A percentile compares a stretch with the other conserved stretches of the same genome.
Evolutionary conservation across 2,329 filamentous ascomycete genomes (phyloP).

Genomic region (Hypoxylon sp.): DNA sequence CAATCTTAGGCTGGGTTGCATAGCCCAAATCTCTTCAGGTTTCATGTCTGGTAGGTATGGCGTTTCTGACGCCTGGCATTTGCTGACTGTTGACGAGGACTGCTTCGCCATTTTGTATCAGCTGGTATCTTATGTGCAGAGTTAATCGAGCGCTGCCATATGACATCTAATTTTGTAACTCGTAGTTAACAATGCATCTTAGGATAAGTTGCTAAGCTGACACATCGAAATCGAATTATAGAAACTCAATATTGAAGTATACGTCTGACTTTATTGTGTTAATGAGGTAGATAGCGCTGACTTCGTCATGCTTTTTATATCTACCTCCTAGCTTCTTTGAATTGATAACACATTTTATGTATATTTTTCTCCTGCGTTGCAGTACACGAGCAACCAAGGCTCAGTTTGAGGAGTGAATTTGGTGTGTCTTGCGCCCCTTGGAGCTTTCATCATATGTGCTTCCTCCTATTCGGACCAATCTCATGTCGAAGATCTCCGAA

Average conservation of each 20-base stretch:
- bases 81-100: neutral
- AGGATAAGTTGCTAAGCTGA: slow-evolving; percentile 2
- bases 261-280: neutral
- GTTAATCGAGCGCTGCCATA: neutral
- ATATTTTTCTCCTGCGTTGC: neutral
- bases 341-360: neutral
- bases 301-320: neutral
- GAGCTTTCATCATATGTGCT: neutral
- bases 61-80: neutral
- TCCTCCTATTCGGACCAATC: neutral
- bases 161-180: neutral
- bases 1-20: neutral
- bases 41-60: neutral
- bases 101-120: neutral
- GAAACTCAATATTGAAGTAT: slow-evolving; percentile 2
- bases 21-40: neutral
- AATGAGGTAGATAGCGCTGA: neutral
- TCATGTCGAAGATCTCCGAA: neutral
- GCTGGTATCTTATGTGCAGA: neutral
- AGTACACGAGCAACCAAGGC: neutral
- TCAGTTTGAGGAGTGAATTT: slow-evolving; percentile 1
- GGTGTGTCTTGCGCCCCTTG: neutral
- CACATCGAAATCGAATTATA: neutral
- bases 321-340: neutral
- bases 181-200: neutral